Evolutionary conservation across 2,329 filamentous ascomycete genomes (phyloP).

Genomic region (Paraphaeosphaeria sporulosa): DNA sequence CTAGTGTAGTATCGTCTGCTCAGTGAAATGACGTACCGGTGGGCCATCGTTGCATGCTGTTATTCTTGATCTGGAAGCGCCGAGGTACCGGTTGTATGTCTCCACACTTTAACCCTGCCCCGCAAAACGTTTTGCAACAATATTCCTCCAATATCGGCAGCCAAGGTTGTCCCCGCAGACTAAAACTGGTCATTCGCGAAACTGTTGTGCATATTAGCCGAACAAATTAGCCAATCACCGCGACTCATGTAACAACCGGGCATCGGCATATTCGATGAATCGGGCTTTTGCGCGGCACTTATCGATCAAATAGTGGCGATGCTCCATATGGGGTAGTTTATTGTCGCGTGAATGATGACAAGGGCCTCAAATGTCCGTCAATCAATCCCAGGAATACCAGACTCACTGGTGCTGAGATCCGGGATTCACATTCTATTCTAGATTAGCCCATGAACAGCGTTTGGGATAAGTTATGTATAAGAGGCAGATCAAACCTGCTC

Average conservation of each 20-base stretch:
- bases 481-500: neutral
- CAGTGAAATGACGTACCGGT: neutral
- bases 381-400: conserved; percentile 6
- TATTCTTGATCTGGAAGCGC: neutral
- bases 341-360: neutral
- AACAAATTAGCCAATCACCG: conserved; percentile 10
- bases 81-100: neutral
- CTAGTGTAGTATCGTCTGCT: neutral
- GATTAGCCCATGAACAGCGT: conserved; percentile 11
- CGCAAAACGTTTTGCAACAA: neutral
- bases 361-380: conserved; percentile 12
- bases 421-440: neutral
- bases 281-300: neutral
- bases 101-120: conserved; percentile 3
- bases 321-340: conserved; percentile 1
- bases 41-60: neutral
- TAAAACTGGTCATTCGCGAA: conserved; percentile 5
- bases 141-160: conserved; percentile 13
- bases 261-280: conserved; percentile 6
- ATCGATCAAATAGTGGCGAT: neutral
- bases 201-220: conserved; percentile 12
- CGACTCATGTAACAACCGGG: neutral
- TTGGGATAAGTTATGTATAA: neutral
- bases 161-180: conserved; percentile 8
- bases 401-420: neutral